These are phyloP conservation scores for Phytophthora multivora DNA, from an alignment of 352 stramenopile species.

Conservation along the genomic window DNA sequence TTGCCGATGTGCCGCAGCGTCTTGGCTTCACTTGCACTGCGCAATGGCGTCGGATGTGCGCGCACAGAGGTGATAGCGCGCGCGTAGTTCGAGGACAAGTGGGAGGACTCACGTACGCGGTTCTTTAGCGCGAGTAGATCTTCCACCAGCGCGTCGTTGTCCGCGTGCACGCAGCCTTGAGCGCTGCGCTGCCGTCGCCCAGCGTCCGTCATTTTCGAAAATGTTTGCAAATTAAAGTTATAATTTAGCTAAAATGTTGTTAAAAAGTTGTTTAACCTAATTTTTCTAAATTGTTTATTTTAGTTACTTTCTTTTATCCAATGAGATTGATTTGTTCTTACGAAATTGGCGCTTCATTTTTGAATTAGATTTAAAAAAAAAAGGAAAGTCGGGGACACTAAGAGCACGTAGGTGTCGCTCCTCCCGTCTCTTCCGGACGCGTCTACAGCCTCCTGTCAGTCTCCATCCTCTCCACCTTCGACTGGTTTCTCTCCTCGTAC, in stretches of 20 bases:
- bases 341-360: background rate
- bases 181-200: slow-evolving; percentile 17
- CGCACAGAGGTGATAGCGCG: slow-evolving; percentile 79
- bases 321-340: no score
- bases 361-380: slow-evolving; percentile 11
- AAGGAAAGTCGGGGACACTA: slow-evolving; percentile 6
- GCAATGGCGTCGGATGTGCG: slow-evolving; percentile 45
- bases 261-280: background rate
- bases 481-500: background rate
- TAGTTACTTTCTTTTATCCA: no score
- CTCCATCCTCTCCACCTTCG: background rate
- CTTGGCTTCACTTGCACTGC: slow-evolving; percentile 63
- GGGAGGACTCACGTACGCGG: slow-evolving; percentile 66
- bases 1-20: slow-evolving; percentile 78
- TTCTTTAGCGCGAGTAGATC: slow-evolving; percentile 65
- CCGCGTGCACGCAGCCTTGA: slow-evolving; percentile 56
- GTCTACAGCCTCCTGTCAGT: background rate
- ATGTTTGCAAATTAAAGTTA: background rate
- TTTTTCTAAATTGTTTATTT: no score
- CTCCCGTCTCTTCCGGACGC: background rate
- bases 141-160: slow-evolving; percentile 74
- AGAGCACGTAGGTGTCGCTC: background rate
- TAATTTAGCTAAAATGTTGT: no score
- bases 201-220: background rate
- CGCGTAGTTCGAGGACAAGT: slow-evolving; percentile 65